A percentile compares a stretch with the other conserved stretches of the same genome.
Evolutionary conservation across 495 filamentous ascomycete species (phyloP).

Genomic region (Sabuloglossum arenarium): DNA sequence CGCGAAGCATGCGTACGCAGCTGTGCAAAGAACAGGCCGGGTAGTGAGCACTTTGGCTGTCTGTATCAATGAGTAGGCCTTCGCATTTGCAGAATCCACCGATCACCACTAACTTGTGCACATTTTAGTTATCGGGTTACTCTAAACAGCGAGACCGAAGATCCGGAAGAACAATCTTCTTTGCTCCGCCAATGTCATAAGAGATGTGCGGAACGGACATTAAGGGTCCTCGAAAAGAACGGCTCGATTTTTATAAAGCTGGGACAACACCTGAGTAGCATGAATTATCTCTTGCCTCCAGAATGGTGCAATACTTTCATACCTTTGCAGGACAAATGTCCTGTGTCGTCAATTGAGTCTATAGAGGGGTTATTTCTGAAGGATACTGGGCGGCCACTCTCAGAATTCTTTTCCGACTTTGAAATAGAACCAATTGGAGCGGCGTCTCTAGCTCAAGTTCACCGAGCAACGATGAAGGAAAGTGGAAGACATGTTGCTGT

Average conservation of each 20-base stretch:
- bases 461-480: constrained; percentile 66
- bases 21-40: constrained; percentile 54
- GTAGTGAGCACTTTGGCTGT: constrained; percentile 57
- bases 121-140: constrained; percentile 56
- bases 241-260: constrained; percentile 97
- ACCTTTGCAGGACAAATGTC: constrained; percentile 88
- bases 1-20: constrained; percentile 47
- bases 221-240: constrained; percentile 76
- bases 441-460: constrained; percentile 87
- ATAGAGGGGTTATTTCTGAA: constrained; percentile 66
- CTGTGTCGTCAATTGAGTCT: constrained; percentile 75
- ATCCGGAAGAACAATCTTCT: constrained; percentile 36
- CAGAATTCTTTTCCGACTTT: constrained; percentile 71
- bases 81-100: neutral
- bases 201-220: constrained; percentile 73
- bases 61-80: constrained; percentile 75
- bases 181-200: constrained; percentile 74
- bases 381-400: constrained; percentile 64
- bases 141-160: constrained; percentile 39
- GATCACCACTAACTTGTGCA: constrained; percentile 1
- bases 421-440: constrained; percentile 65
- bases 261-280: constrained; percentile 86
- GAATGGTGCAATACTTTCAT: constrained; percentile 97
- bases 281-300: constrained; percentile 82
- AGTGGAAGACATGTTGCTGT: constrained; percentile 86